Evolutionary conservation across 164 flowering plant species (phyloP).

Genomic region (Berberis vulgaris): DNA sequence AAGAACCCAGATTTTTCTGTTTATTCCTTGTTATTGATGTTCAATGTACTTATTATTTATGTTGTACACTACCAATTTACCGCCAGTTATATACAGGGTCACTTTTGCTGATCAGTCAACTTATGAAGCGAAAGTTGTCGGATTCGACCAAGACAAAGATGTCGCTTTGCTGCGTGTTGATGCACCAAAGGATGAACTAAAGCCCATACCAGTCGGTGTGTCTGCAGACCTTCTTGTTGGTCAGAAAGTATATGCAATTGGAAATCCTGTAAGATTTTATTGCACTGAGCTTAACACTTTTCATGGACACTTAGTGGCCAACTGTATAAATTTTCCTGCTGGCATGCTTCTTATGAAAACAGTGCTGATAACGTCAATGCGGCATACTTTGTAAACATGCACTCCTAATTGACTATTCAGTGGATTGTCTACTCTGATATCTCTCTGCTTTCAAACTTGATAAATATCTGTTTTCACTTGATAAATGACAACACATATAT

Average conservation of each 20-base stretch:
- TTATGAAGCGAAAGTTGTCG: conserved; percentile 87
- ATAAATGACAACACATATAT: too few species aligned
- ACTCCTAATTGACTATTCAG: too few species aligned
- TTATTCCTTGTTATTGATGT: too few species aligned
- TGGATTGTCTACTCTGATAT: too few species aligned
- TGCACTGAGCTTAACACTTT: not conserved
- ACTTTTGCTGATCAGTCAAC: conserved; percentile 93
- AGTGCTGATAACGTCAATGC: too few species aligned
- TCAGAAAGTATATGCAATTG: conserved; percentile 97
- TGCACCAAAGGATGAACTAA: conserved; percentile 75
- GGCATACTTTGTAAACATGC: too few species aligned
- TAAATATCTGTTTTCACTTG: too few species aligned
- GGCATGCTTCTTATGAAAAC: too few species aligned
- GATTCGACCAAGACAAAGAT: conserved; percentile 97
- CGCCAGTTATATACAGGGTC: conserved; percentile 49
- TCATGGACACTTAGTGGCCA: not conserved
- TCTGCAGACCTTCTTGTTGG: conserved; percentile 98
- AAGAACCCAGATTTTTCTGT: too few species aligned
- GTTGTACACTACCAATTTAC: not conserved
- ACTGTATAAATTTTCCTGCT: too few species aligned
- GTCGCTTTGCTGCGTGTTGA: conserved; percentile 85
- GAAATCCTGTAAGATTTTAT: conserved; percentile 50
- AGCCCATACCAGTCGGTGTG: conserved; percentile 86
- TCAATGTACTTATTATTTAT: not conserved
- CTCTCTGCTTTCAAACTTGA: too few species aligned